Evolutionary conservation across 257 asterid species (phyloP).

Genomic region (Scutellaria baicalensis): DNA sequence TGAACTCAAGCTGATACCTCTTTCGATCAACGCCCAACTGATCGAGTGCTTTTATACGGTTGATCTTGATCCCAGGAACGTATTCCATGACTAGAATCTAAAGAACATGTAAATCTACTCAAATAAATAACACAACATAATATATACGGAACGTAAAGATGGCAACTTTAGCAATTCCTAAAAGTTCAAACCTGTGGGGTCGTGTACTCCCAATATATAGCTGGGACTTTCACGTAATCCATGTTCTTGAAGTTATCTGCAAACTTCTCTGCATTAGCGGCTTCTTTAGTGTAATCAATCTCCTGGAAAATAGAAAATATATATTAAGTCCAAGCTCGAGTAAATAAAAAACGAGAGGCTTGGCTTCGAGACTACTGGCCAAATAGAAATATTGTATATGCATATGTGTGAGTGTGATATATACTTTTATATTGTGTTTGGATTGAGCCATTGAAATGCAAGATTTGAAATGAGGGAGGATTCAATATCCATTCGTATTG

Average conservation of each 20-base stretch:
- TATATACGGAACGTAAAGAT: not conserved
- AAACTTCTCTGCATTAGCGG: conserved; percentile 78
- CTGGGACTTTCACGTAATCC: conserved; percentile 87
- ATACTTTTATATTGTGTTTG: too few relatives aligned
- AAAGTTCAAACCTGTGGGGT: conserved; percentile 77
- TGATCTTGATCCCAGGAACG: conserved; percentile 92
- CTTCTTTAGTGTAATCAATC: conserved; percentile 93
- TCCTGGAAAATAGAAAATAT: conserved; percentile 42
- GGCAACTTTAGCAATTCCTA: not conserved
- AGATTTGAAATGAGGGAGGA: too few relatives aligned
- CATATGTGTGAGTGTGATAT: not conserved
- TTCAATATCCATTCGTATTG: too few relatives aligned
- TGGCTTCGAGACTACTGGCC: not conserved
- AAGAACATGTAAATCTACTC: conserved; percentile 9
- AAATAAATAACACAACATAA: conserved; percentile 11
- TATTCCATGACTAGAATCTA: conserved; percentile 89
- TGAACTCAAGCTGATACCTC: conserved; percentile 30
- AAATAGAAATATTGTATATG: not conserved
- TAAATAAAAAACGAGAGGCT: not conserved
- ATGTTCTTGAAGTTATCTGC: conserved; percentile 67
- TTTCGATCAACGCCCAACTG: conserved; percentile 88
- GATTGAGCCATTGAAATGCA: too few relatives aligned
- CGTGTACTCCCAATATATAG: conserved; percentile 78
- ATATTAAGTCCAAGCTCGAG: not conserved
- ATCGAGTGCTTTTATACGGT: conserved; percentile 80